Percentiles rank a stretch among this genome's conserved stretches.
These are phyloP conservation scores for Alternaria incomplexa DNA, from an alignment of 2,329 filamentous ascomycete genomes.

Conservation along the genomic window DNA sequence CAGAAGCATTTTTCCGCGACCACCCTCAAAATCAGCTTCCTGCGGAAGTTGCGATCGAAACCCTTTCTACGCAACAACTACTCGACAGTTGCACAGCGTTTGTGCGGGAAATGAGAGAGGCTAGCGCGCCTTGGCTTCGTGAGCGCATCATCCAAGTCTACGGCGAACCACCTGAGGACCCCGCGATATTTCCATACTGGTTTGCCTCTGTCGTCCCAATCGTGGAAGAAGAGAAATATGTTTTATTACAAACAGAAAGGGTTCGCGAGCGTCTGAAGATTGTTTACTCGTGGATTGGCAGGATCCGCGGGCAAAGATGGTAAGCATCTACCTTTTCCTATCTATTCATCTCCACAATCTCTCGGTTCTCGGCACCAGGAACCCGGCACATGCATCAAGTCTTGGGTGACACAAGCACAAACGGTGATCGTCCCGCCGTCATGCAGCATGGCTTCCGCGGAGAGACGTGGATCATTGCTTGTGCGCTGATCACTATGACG, in stretches of 20 bases:
- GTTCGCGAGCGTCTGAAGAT: constrained; percentile 84
- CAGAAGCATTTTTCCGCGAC: constrained; percentile 46
- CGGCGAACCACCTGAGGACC: constrained; percentile 77
- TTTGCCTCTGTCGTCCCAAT: constrained; percentile 83
- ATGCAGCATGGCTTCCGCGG: constrained; percentile 1
- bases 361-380: constrained; percentile 4
- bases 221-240: constrained; percentile 78
- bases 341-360: not conserved
- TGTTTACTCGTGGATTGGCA: constrained; percentile 77
- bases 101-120: constrained; percentile 69
- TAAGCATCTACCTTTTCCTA: constrained; percentile 54
- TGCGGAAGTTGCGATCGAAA: constrained; percentile 51
- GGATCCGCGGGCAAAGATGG: constrained; percentile 74
- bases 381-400: not conserved
- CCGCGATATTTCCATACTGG: constrained; percentile 86
- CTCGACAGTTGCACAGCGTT: constrained; percentile 71
- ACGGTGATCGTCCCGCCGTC: constrained; percentile 16
- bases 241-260: constrained; percentile 73
- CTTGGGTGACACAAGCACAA: constrained; percentile 2
- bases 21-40: constrained; percentile 34
- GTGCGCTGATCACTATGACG: constrained; percentile 11
- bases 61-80: constrained; percentile 73
- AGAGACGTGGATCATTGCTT: constrained; percentile 3
- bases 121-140: constrained; percentile 77
- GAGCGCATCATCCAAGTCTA: constrained; percentile 75